Evolutionary conservation across 768 basidiomycete genomes (phyloP).

Genomic region (Termitomyces sp.): DNA sequence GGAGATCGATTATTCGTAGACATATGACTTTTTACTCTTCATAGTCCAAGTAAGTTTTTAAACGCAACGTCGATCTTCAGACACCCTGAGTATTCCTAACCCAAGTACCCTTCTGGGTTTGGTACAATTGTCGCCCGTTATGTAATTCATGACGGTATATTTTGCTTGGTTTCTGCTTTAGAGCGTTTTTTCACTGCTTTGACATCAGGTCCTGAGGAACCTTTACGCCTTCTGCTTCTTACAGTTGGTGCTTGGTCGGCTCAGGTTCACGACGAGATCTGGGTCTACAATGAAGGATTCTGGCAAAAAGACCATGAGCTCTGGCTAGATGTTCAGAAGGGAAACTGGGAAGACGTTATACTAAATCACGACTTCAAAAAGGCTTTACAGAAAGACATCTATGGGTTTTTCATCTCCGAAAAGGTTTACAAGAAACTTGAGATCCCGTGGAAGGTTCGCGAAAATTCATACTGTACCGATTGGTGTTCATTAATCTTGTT

Average conservation of each 20-base stretch:
- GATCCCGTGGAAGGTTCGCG: constrained; percentile 76
- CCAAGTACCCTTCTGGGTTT: constrained; percentile 27
- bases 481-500: neutral
- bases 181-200: neutral
- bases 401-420: constrained; percentile 77
- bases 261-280: constrained; percentile 61
- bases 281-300: constrained; percentile 67
- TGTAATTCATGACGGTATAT: constrained; percentile 54
- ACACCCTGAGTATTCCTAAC: neutral
- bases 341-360: constrained; percentile 71
- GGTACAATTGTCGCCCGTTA: constrained; percentile 29
- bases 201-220: constrained; percentile 38
- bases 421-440: constrained; percentile 64
- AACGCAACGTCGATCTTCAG: neutral
- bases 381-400: constrained; percentile 64
- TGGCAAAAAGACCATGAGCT: constrained; percentile 62
- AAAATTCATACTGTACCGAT: neutral
- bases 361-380: constrained; percentile 66
- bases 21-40: constrained; percentile 52
- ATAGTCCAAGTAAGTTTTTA: constrained; percentile 35
- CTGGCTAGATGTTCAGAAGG: constrained; percentile 58
- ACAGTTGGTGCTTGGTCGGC: constrained; percentile 46
- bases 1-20: constrained; percentile 25
- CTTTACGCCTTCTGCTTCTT: constrained; percentile 44
- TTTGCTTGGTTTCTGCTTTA: neutral